Conservation (phyloP, 495 filamentous ascomycete species). For the Lophiostoma macrostomum region DNA sequence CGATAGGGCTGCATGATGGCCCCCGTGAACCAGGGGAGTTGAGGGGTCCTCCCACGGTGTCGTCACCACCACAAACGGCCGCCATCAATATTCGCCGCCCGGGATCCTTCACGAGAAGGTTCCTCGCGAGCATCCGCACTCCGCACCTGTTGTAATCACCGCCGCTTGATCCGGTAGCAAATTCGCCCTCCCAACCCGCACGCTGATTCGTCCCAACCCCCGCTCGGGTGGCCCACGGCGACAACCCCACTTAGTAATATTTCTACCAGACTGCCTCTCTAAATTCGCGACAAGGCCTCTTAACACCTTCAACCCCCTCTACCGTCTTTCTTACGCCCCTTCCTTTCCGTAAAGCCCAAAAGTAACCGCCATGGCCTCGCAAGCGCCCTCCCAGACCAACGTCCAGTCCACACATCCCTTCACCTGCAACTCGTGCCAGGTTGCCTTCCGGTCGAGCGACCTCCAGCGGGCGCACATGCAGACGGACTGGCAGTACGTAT, state of each 20-base stretch:
- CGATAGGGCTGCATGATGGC: too few species aligned
- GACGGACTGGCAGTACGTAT: constrained; percentile 95
- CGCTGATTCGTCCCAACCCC: too few species aligned
- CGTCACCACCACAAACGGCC: background rate
- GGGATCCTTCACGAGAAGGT: too few species aligned
- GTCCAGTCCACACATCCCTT: constrained; percentile 67
- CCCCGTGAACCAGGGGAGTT: too few species aligned
- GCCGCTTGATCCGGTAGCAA: too few species aligned
- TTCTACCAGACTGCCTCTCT: background rate
- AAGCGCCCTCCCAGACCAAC: constrained; percentile 8
- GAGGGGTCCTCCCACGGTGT: too few species aligned
- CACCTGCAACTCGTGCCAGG: constrained; percentile 96
- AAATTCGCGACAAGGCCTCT: background rate
- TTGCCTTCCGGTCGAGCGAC: constrained; percentile 90
- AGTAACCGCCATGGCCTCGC: constrained; percentile 5
- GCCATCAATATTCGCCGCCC: constrained; percentile 4
- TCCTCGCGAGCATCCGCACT: background rate
- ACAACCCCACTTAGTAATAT: constrained; percentile 6
- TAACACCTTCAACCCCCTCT: background rate
- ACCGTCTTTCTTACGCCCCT: background rate
- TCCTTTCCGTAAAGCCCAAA: too few species aligned
- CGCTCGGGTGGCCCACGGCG: background rate
- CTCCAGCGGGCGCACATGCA: constrained; percentile 95
- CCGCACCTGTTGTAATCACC: too few species aligned
- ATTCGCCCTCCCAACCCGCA: too few species aligned